Base-by-base conservation (phyloP, 768 basidiomycete genomes). In the Serendipita vermifera region DNA sequence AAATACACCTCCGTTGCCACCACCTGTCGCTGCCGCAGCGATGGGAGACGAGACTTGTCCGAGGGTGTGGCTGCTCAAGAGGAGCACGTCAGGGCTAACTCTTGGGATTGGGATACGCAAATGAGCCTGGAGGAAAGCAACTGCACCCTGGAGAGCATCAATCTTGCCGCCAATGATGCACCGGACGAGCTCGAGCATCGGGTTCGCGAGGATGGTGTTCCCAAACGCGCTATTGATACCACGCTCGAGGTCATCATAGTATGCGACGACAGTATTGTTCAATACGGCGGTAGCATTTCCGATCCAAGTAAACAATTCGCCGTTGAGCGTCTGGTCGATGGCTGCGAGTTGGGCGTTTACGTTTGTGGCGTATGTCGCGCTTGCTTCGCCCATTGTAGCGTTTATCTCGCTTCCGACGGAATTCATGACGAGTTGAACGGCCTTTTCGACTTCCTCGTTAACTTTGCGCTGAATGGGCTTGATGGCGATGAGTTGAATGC, bases 301-400 rank as follows among this genome's bases (percentile, higher is more conserved):
- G 51, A 98, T 83, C 93, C 93, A 98, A 7, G 91, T 90, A 60
- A 97, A 94, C 41, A 98, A 70, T 22, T 85, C 86, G 38, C 88
- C 72, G 66, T 97, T 89, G 68, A 98, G 78, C 3, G 80, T 77
- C 33, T 72, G 73, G 70, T 98, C 88, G 53, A 89, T 74, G 32
- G 62, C 62, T 48, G 79, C 76, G 20, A 97, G 79, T 27, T 79
- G 84, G n/a, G 63, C 64, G 61, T 98, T 99, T 64, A 92, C 74
- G 31, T 74, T 74, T n/a, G 67, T 73, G 3, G 93, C 91, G 61
- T 92, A 98, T 3, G 76, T 65, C 14, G 77, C 64, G 7, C 87
- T 92, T 62, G 88, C 82, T 62, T 84, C 81, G 64, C 79, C 79
- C 81, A 94, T 93, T 71, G 79, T 84, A 32, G 72, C 71, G 62